Percentiles rank a stretch among this genome's conserved stretches.
Conservation (phyloP, 225 moss, liverwort and hornwort species). For the Sphagnum tenellum region DNA sequence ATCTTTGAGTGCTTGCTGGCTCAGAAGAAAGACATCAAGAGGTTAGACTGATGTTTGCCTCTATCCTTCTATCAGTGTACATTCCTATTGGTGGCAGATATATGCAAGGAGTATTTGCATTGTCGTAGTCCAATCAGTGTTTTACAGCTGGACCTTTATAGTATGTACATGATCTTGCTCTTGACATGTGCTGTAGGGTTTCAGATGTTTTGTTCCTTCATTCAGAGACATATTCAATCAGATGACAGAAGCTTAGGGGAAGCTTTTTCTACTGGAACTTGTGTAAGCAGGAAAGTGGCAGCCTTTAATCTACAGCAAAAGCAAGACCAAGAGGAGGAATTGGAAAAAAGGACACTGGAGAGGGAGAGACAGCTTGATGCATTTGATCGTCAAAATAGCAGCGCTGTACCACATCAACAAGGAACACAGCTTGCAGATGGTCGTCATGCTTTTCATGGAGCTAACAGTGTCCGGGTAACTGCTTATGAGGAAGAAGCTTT, state of each 20-base stretch:
- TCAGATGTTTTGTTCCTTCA: too few relatives aligned
- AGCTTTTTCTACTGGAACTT: too few relatives aligned
- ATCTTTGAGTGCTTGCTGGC: conserved; percentile 84
- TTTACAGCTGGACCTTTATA: too few relatives aligned
- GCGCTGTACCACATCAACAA: conserved; percentile 66
- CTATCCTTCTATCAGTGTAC: too few relatives aligned
- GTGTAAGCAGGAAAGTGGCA: conserved; percentile 36
- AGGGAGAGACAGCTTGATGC: conserved; percentile 68
- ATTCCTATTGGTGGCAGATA: too few relatives aligned
- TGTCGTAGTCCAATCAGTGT: too few relatives aligned
- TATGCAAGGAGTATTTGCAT: too few relatives aligned
- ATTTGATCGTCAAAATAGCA: conserved; percentile 74
- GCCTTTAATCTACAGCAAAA: conserved; percentile 58
- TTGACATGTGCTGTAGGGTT: too few relatives aligned
- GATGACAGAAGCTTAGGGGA: too few relatives aligned
- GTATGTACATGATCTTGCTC: too few relatives aligned
- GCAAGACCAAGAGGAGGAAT: conserved; percentile 49
- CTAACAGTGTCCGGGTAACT: conserved; percentile 66
- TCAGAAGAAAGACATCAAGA: conserved; percentile 94
- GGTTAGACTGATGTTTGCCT: conserved; percentile 8
- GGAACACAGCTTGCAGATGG: conserved; percentile 30
- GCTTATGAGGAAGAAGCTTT: conserved; percentile 93
- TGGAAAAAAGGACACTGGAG: conserved; percentile 44
- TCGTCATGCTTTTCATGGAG: conserved; percentile 63
- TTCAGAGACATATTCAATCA: too few relatives aligned